phyloP scores from a whole-genome alignment of 768 basidiomycete genomes.

The Podaxis sp. region DNA sequence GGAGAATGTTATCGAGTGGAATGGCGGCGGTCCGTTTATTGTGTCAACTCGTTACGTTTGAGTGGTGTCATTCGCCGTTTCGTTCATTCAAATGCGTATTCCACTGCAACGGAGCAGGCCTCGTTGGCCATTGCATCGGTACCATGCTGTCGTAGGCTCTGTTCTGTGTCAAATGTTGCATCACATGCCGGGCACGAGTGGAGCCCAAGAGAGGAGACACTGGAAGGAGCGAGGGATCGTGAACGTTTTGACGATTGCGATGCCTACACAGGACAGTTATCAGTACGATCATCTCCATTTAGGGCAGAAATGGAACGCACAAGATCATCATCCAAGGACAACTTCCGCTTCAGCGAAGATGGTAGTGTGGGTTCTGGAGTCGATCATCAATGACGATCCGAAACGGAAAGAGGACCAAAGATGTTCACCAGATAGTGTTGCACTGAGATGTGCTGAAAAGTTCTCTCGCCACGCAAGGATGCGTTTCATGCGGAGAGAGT shows the following conservation, averaged over 20 bases:
- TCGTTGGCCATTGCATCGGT: slow-evolving; percentile 52
- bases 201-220: slow-evolving; percentile 41
- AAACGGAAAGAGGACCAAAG: neutral
- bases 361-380: slow-evolving; percentile 29
- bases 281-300: slow-evolving; percentile 17
- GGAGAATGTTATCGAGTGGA: neutral
- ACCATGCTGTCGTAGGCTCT: slow-evolving; percentile 63
- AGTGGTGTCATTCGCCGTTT: slow-evolving; percentile 4
- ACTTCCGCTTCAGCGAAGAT: slow-evolving; percentile 51
- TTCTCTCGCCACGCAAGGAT: slow-evolving; percentile 72
- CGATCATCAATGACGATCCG: slow-evolving; percentile 14
- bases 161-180: slow-evolving; percentile 57
- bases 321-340: slow-evolving; percentile 42
- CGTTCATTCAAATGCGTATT: slow-evolving; percentile 63
- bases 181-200: slow-evolving; percentile 80
- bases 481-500: slow-evolving; percentile 57
- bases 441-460: slow-evolving; percentile 44
- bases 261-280: slow-evolving; percentile 31
- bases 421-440: slow-evolving; percentile 39
- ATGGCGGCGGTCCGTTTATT: neutral
- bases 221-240: slow-evolving; percentile 40
- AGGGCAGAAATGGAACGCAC: slow-evolving; percentile 26
- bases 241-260: slow-evolving; percentile 62
- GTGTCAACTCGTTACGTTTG: slow-evolving; percentile 11
- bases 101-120: slow-evolving; percentile 72